Evolutionary conservation across 352 stramenopile species (phyloP).

Genomic region (Blastocystis sp.): DNA sequence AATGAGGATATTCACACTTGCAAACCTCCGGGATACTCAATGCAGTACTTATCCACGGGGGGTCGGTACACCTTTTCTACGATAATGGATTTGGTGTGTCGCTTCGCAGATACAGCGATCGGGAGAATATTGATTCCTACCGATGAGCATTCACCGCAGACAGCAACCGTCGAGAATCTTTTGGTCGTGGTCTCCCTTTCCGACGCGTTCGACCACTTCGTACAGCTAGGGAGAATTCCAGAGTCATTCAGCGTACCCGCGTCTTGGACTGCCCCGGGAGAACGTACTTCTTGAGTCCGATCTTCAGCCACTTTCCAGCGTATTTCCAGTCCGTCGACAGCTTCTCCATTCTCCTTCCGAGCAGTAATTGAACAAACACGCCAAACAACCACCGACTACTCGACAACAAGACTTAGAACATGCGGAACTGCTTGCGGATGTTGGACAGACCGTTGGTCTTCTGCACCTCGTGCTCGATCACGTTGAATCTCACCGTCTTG

Average conservation of each 20-base stretch:
- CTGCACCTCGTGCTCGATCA: conserved; percentile 51
- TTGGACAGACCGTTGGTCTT: conserved; percentile 67
- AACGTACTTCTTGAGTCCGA: conserved; percentile 34
- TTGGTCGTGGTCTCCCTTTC: conserved; percentile 6
- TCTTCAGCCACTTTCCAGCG: conserved; percentile 13
- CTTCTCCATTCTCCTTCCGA: not conserved
- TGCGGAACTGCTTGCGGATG: conserved; percentile 94
- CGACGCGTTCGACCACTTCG: conserved; percentile 21
- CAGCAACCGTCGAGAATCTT: conserved; percentile 7
- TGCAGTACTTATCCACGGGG: conserved; percentile 36
- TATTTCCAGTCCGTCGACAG: conserved; percentile 26
- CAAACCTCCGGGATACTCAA: conserved; percentile 35
- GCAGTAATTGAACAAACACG: conserved; percentile 9
- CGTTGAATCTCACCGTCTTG: conserved; percentile 22
- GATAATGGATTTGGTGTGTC: not conserved
- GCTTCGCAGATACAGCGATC: not conserved
- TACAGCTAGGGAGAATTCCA: not conserved
- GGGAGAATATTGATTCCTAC: conserved; percentile 27
- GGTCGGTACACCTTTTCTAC: conserved; percentile 48
- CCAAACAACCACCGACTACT: conserved; percentile 41
- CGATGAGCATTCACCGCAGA: not conserved
- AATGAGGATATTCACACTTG: not conserved
- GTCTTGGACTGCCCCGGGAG: conserved; percentile 3
- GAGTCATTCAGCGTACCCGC: not conserved
- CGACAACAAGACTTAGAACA: conserved; percentile 80